Conservation (phyloP, 805 yeast genomes). For the Nakazawaea ernobii region DNA sequence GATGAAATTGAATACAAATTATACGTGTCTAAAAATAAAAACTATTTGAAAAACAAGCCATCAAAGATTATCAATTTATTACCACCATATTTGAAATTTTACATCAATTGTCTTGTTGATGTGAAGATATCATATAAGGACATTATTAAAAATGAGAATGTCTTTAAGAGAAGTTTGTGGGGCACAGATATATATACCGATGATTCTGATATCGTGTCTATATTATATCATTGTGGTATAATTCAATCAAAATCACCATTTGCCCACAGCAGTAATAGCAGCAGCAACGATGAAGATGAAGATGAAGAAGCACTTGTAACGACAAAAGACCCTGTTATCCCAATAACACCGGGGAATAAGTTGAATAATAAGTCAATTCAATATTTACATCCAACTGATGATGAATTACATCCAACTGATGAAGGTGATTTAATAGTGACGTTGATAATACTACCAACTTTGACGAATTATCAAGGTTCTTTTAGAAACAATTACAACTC, state of each 20-base stretch:
- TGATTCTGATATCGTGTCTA: slow-evolving; percentile 79
- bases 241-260: slow-evolving; percentile 33
- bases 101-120: slow-evolving; percentile 46
- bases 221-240: slow-evolving; percentile 70
- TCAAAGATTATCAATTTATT: slow-evolving; percentile 25
- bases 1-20: slow-evolving; percentile 12
- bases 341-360: slow-evolving; percentile 36
- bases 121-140: slow-evolving; percentile 47
- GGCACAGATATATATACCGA: slow-evolving; percentile 93
- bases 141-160: slow-evolving; percentile 34
- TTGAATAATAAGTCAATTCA: slow-evolving; percentile 25
- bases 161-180: slow-evolving; percentile 61
- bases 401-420: slow-evolving; percentile 11
- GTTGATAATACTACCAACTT: slow-evolving; percentile 59
- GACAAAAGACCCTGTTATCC: slow-evolving; percentile 27
- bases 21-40: slow-evolving; percentile 9
- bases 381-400: slow-evolving; percentile 27
- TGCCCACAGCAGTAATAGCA: background rate
- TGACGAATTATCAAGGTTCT: slow-evolving; percentile 59
- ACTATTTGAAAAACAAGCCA: slow-evolving; percentile 22
- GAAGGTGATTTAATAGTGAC: slow-evolving; percentile 52
- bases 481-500: slow-evolving; percentile 67
- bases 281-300: background rate
- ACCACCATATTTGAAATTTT: slow-evolving; percentile 25
- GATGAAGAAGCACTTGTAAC: background rate